Evolutionary conservation across 1,139 yeast genomes (phyloP).

Genomic region (Pichia sp.): DNA sequence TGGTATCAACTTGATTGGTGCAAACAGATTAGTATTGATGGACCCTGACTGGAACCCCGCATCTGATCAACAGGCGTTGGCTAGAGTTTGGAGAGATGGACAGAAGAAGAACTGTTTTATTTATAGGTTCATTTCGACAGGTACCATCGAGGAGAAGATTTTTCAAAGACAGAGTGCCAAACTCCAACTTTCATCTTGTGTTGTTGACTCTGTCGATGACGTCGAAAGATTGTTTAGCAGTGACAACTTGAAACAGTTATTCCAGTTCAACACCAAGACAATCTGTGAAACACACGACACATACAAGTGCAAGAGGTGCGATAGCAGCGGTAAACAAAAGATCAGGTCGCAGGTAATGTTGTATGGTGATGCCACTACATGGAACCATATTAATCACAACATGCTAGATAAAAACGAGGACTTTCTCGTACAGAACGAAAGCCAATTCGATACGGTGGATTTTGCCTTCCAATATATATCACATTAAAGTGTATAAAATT

Average conservation of each 20-base stretch:
- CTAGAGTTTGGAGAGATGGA: constrained; percentile 99
- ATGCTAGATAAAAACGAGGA: constrained; percentile 69
- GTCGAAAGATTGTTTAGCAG: constrained; percentile 89
- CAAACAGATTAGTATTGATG: constrained; percentile 78
- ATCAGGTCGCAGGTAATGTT: constrained; percentile 79
- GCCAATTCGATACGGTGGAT: constrained; percentile 62
- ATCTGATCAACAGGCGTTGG: constrained; percentile 95
- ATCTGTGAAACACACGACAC: constrained; percentile 91
- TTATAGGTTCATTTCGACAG: constrained; percentile 88
- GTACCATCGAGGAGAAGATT: constrained; percentile 93
- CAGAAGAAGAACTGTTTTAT: constrained; percentile 96
- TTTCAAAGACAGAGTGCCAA: constrained; percentile 98
- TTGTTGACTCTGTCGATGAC: constrained; percentile 93
- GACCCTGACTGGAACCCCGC: constrained; percentile 99
- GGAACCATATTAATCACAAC: constrained; percentile 82
- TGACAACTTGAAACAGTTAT: constrained; percentile 72
- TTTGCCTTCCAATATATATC: constrained; percentile 93
- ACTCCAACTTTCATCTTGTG: constrained; percentile 87
- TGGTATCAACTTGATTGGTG: constrained; percentile 95
- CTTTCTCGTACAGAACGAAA: constrained; percentile 68
- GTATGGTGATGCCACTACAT: constrained; percentile 95
- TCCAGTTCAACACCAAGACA: constrained; percentile 65
- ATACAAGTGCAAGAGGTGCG: constrained; percentile 81
- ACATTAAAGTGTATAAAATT: constrained; percentile 43
- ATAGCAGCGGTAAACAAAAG: constrained; percentile 53